Evolutionary conservation across 2,329 filamentous ascomycete species (phyloP), one percentile per base, ranked within the genome.

Genomic region (Cordyceps cicadae): DNA sequence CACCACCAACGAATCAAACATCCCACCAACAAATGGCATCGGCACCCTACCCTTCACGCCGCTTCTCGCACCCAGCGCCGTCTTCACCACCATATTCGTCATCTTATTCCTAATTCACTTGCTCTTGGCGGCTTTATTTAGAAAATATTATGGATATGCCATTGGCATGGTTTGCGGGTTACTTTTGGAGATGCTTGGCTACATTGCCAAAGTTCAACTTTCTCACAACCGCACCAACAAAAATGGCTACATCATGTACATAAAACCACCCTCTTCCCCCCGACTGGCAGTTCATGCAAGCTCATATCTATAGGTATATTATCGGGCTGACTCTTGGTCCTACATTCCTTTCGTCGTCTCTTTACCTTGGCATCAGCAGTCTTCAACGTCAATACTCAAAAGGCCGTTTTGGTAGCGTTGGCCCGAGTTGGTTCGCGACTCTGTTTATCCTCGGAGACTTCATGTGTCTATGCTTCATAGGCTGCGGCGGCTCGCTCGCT

Each of bases 161-260:
- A 64, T 67, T 32, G 65, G 63, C 19, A 66, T 67, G 65, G 12
- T 66, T 7, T 60, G 64, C 12, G 64, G 65, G 2, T 41, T 65
- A 5, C 34, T 66, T 15, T 39, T 66, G 37, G 65, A 66, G 54
- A 49, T 66, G 6, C 61, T 66, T 0, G 65, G 64, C 15, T 66
- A 65, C 53, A 24, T 62, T 19, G 65, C 62, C 39, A 66, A 67
- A 37, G 63, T 64, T 9, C 62, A 63, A 50, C 62, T 66, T 3
- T 54, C 63, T 1, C 55, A 60, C 26, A 60, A 62, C 49, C 58
- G 62, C 4, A 46, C 24, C 34, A 62, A 66, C 62, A 67, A 65
- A 52, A 62, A 64, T 26, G 64, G 39, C 8, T 66, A 66, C 56
- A 67, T 67, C 32, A 64, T 67, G 63, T 65, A 55, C 11, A n/a